phyloP scores from a whole-genome alignment of 1,284 basidiomycete species.

The Dichomitus squalens region DNA sequence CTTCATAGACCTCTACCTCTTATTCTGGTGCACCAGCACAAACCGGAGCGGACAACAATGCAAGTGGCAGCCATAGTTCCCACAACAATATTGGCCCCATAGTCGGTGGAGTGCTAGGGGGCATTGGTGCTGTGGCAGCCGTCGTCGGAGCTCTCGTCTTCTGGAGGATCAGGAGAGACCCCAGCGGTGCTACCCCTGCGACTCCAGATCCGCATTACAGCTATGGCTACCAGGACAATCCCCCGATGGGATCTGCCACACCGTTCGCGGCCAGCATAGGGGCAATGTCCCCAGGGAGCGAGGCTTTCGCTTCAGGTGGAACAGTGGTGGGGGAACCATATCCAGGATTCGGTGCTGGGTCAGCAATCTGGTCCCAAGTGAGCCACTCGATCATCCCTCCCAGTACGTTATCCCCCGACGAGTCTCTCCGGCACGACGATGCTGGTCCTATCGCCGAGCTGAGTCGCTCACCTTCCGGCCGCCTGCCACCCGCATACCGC shows the following conservation, averaged over 20 bases:
- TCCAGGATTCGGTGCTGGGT: too few species aligned
- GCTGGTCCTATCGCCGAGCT: conserved; percentile 10
- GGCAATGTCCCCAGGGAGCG: neutral
- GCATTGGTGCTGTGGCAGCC: neutral
- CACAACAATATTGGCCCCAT: neutral
- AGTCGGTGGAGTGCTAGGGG: neutral
- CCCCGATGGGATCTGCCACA: neutral
- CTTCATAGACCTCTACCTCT: too few species aligned
- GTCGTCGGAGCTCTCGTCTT: neutral
- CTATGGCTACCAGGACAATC: conserved; percentile 38
- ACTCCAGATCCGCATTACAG: neutral
- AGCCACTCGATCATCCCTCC: neutral
- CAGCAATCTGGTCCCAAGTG: neutral
- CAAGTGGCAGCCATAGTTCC: neutral
- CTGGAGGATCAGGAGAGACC: neutral
- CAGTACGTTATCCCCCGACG: neutral
- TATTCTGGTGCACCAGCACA: neutral
- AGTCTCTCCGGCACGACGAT: conserved; percentile 11
- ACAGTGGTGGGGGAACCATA: too few species aligned
- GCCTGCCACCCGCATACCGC: conserved; percentile 21
- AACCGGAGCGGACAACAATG: neutral
- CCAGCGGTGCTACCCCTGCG: neutral
- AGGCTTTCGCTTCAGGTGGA: too few species aligned
- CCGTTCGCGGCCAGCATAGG: neutral
- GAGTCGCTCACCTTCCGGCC: conserved; percentile 11